Evolutionary conservation across 2,329 filamentous ascomycete genomes (phyloP), one percentile per base, ranked within the genome.

Genomic region (Sclerotinia subarctica): DNA sequence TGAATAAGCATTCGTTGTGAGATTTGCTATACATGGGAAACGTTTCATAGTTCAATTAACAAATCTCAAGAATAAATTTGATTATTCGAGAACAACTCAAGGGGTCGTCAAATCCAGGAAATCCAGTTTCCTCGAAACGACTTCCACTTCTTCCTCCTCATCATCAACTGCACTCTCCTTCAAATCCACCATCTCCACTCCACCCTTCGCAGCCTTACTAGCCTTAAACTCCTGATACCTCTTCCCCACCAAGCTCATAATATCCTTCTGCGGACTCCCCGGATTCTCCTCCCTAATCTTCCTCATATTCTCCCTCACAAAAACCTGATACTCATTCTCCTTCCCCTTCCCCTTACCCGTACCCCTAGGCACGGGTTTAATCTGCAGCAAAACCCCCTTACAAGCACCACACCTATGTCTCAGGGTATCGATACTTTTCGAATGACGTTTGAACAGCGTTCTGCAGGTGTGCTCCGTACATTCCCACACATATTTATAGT

Each of bases 401-500:
- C 94, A 98, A n/a, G 78, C 81, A 1, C 93, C 93, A 77, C 94
- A 98, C 1, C 86, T 85, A 73, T 93, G 89, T 59, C 86, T 85
- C 42, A 77, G 76, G 0, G 90, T 84, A 77, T 97, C 88, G 72
- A 98, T 91, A 76, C 91, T 95, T 79, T 90, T 92, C 21, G 90
- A 93, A 78, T 98, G 94, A 5, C 94, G 84, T 76, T 93, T 91
- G 78, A 91, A 96, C 77, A 91, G 89, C 44, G 85, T 80, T 0
- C 82, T 84, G 76, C 95, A 98, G 2, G 75, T 80, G 19, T 73
- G 80, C 3, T 76, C 80, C 24, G 73, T 80, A 77, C 94, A 98
- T 53, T 85, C 82, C 94, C 95, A 98, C 26, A 94, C 80, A 77
- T 94, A 99, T 80, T 94, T 96, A 81, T 92, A 97, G 73, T 94